Evolutionary conservation across 306 rosid genomes (phyloP), one percentile per base, ranked within the genome.

Genomic region (Lotus japonicus): DNA sequence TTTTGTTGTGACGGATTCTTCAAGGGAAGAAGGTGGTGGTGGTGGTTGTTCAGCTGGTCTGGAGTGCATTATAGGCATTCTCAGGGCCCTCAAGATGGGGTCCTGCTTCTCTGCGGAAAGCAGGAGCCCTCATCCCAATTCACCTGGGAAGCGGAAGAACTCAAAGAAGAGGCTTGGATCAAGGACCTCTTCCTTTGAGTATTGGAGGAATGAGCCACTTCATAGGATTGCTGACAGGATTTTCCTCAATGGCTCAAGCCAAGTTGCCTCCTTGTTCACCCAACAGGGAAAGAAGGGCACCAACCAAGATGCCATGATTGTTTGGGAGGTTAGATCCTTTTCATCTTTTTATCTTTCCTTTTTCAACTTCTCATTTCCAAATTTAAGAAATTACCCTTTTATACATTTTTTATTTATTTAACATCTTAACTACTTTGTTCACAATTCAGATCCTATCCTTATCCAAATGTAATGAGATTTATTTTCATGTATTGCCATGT

Each of bases 51-150:
- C 77, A 50, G 91, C 76, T 83, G 96, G 80, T 54, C 85, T 95
- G 95, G 99, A 95, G 87, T 95, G 99, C 89, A 72, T 95, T 78
- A 72, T 90, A 12, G 74, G 79, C 67, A 82, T 90, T 58, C 82
- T 95, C 72, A 90, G 97, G 90, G 95, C 92, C 80, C 97, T 95
- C 26, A 83, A 95, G 73, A 95, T 95, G 99, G 99, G 99, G 87
- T 95, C 99, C 99, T 95, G 99, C 96, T 87, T 95, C 70, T 90
- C 99, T 62, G 82, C 75, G 50, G 99, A 94, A 76, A 86, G 96
- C 95, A 86, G 96, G 96, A 85, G 88, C 95, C 96, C 98, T 19
- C 68, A 68, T 71, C 85, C 95, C 51, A 72, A 68, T 44, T 80
- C 97, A 3, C 86, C 98, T 6, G 74, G 84, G 75, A 83, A 82